Conservation (phyloP, 495 filamentous ascomycete species). For the Neurospora sp. region DNA sequence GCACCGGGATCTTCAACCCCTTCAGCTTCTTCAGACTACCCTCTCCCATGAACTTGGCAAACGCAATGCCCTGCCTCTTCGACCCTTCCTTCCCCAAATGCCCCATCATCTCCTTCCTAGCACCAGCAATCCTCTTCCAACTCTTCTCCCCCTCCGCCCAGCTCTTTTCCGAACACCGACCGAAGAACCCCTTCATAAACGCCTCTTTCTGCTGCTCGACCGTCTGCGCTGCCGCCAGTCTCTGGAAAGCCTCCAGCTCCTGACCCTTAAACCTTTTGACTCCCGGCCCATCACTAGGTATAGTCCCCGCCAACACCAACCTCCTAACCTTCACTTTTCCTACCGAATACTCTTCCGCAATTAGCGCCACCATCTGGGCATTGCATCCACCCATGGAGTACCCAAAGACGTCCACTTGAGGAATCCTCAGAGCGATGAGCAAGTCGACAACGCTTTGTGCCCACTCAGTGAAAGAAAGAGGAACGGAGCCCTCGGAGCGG, state of each 20-base stretch:
- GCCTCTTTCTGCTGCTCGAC: conserved; percentile 6
- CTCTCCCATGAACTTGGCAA: conserved; percentile 10
- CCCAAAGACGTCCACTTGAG: conserved; percentile 39
- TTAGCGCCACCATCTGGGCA: conserved; percentile 18
- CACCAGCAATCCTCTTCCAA: conserved; percentile 13
- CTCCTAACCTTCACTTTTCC: conserved; percentile 11
- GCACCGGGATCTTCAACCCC: conserved; percentile 22
- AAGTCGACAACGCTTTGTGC: conserved; percentile 54
- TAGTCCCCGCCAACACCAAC: conserved; percentile 18
- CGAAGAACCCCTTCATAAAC: conserved; percentile 11
- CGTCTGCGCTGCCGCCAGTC: conserved; percentile 1
- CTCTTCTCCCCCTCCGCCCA: conserved; percentile 9
- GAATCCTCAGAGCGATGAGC: conserved; percentile 46
- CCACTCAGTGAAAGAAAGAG: conserved; percentile 13
- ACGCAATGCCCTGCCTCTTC: conserved; percentile 14
- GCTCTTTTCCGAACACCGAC: conserved; percentile 6
- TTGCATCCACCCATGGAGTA: conserved; percentile 22
- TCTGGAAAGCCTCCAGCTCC: conserved; percentile 4
- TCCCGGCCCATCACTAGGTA: conserved; percentile 6
- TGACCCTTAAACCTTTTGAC: neutral
- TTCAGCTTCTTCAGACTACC: conserved; percentile 18
- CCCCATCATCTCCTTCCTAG: conserved; percentile 2
- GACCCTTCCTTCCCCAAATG: conserved; percentile 13
- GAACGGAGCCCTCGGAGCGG: conserved; percentile 12
- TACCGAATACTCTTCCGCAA: neutral